Evolutionary conservation across 208 protist genomes (phyloP), one percentile per base, ranked within the genome.

Genomic region (Leishmania arabica): DNA sequence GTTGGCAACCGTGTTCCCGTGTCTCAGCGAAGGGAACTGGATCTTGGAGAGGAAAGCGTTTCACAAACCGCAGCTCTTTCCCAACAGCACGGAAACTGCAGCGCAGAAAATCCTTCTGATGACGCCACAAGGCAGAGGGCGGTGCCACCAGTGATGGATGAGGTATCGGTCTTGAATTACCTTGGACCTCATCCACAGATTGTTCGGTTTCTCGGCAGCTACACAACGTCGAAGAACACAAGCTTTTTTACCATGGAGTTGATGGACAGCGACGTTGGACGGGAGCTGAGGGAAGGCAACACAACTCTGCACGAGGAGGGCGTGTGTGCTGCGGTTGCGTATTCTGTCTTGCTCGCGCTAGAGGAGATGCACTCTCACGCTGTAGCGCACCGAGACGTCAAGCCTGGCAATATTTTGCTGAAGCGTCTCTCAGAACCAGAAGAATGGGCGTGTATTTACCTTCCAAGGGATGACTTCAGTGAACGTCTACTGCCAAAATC

Each of bases 401-500:
- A 97, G 83, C 93, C 93, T 60, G 91, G 91, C 56, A 97, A 97
- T 84, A 89, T 97, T 77, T 81, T 97, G 37, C 86, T 97, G 45
- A 92, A 91, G 42, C 77, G 27, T 31, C 56, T 88, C 60, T 54
- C 76, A 2, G 54, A 34, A 8, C 0, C 71, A 24, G 81, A 85
- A 40, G 37, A 81, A 40, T 85, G 81, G 81, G 56, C 81, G 7
- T 81, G 81, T 51, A 56, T 71, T 40, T 53, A 34, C 24, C 74
- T 77, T 34, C n/a, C 54, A 65, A 51, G 24, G 11, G 34, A 60
- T 31, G 74, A 65, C 11, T 37, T 21, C 54, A 66, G 40, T 3
- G 13, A 11, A 73, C 31, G 42, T 53, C 27, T 31, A 31, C 9
- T 21, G 11, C 15, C 69, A 53, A 17, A 53, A 19, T 54, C 45